These are phyloP conservation scores for Fusarium sambucinum DNA, from an alignment of 2,329 filamentous ascomycete genomes.

Conservation along the genomic window DNA sequence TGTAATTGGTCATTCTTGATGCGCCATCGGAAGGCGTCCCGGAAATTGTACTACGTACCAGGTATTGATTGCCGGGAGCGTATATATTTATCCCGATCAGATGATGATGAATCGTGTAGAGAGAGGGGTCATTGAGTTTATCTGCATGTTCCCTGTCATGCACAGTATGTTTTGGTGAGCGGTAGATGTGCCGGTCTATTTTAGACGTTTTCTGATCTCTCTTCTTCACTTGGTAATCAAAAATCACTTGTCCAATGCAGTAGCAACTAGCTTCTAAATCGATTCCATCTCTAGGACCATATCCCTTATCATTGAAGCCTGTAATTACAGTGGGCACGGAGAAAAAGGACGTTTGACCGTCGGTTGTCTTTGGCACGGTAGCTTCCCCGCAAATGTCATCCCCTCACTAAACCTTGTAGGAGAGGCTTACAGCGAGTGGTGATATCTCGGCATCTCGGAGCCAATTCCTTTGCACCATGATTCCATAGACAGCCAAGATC, in stretches of 20 bases:
- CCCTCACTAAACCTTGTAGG: neutral
- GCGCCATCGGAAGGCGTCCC: conserved; percentile 28
- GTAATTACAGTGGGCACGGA: conserved; percentile 25
- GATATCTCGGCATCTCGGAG: conserved; percentile 49
- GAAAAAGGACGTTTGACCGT: conserved; percentile 27
- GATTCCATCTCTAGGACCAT: neutral
- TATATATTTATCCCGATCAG: conserved; percentile 32
- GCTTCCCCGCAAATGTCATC: conserved; percentile 36
- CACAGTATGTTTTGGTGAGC: neutral
- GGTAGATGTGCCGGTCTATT: neutral
- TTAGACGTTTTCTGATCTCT: neutral
- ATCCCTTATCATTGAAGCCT: neutral
- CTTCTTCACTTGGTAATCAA: neutral
- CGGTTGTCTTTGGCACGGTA: conserved; percentile 3
- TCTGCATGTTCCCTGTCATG: neutral
- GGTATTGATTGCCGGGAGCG: conserved; percentile 12
- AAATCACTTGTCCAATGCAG: neutral
- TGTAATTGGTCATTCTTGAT: conserved; percentile 5
- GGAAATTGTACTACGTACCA: neutral
- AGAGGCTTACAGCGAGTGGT: conserved; percentile 15
- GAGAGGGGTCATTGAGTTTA: conserved; percentile 10
- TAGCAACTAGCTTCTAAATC: neutral
- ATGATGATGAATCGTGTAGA: conserved; percentile 27
- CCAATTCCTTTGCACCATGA: neutral
- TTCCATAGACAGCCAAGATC: conserved; percentile 31